These are phyloP conservation scores for Hypoxylon sp. DNA, from an alignment of 2,329 filamentous ascomycete species.

Conservation along the genomic window DNA sequence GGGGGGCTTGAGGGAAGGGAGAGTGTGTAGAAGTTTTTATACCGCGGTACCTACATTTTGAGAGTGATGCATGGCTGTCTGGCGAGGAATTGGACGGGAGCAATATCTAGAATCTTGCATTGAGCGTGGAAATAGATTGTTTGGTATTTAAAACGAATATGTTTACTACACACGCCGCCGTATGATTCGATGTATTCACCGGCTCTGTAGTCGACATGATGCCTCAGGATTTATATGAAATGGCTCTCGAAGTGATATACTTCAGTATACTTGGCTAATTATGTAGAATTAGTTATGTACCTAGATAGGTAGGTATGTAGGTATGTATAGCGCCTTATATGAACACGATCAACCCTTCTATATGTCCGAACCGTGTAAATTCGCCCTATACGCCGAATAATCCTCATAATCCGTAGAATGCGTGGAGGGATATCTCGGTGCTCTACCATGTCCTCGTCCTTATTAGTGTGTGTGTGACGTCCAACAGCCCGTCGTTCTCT, in stretches of 20 bases:
- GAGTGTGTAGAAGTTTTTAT: neutral
- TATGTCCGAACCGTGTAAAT: constrained; percentile 6
- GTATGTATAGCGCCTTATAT: constrained; percentile 1
- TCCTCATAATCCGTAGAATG: constrained; percentile 6
- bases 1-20: constrained; percentile 4
- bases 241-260: neutral
- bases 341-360: neutral
- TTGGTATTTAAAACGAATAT: no score
- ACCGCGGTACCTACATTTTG: no score
- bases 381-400: constrained; percentile 5
- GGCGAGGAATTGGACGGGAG: no score
- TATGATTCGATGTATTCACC: no score
- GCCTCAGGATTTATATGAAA: no score
- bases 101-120: no score
- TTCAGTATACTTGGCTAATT: neutral
- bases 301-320: no score
- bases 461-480: neutral
- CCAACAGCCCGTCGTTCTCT: no score
- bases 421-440: neutral
- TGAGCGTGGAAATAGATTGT: no score
- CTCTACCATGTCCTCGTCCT: neutral
- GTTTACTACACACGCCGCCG: no score
- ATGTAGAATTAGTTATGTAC: constrained; percentile 11
- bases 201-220: no score
- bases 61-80: no score